Percentiles rank a stretch among this genome's conserved stretches.
phyloP scores from a whole-genome alignment of 306 rosid genomes.

The Rosa chinensis region DNA sequence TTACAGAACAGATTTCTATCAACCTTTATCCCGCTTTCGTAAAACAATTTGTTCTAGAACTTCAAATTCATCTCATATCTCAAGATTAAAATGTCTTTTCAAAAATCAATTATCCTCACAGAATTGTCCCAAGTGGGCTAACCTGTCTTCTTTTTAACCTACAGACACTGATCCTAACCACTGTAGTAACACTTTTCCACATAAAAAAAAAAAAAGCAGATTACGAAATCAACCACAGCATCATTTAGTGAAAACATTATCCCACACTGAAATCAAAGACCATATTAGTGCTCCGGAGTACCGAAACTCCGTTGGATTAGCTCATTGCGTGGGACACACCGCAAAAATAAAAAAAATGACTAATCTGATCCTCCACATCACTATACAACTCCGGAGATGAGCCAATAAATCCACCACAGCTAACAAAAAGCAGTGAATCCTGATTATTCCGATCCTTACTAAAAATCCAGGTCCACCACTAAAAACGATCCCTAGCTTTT shows the following conservation, averaged over 20 bases:
- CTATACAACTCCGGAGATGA: not conserved
- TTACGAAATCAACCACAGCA: not conserved
- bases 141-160: not conserved
- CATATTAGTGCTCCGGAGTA: not conserved
- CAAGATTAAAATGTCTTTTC: not conserved
- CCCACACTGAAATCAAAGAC: not conserved
- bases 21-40: not conserved
- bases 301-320: too few relatives aligned
- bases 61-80: not conserved
- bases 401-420: too few relatives aligned
- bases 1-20: not conserved
- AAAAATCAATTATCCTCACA: not conserved
- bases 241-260: not conserved
- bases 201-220: not conserved
- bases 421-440: not conserved
- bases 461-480: constrained; percentile 1
- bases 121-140: not conserved
- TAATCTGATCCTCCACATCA: not conserved
- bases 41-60: not conserved
- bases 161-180: not conserved
- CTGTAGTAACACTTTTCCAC: not conserved
- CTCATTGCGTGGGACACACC: not conserved
- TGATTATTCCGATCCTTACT: not conserved
- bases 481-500: not conserved
- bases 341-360: not conserved